A percentile compares a stretch with the other conserved stretches of the same genome.
phyloP scores from a whole-genome alignment of 2,329 filamentous ascomycete genomes.

The Apiospora phragmitis region DNA sequence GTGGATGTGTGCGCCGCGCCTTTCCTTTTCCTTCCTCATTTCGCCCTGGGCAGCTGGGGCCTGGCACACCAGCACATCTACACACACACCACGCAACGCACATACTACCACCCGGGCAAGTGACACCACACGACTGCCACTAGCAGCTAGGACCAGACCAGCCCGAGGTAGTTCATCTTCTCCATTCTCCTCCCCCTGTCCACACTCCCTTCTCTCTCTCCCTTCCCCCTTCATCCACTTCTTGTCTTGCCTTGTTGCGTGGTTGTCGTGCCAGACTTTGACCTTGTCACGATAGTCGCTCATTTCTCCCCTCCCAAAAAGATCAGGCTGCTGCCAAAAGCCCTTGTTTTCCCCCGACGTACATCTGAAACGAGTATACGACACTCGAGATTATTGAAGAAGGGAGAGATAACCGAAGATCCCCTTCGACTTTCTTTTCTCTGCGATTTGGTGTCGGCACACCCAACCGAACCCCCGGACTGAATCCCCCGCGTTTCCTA shows the following conservation, averaged over 20 bases:
- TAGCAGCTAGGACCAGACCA: conserved; percentile 4
- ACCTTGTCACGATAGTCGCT: conserved; percentile 9
- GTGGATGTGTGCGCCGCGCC: not conserved
- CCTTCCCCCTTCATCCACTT: conserved; percentile 10
- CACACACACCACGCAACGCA: not conserved
- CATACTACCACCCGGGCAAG: not conserved
- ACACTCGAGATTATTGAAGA: not conserved
- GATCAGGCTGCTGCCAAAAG: not conserved
- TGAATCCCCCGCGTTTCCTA: conserved; percentile 29
- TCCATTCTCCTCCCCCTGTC: conserved; percentile 11
- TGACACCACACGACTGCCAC: not conserved
- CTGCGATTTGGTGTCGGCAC: not conserved
- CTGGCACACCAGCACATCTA: not conserved
- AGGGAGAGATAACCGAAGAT: not conserved
- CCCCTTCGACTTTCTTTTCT: not conserved
- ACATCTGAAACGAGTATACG: not conserved
- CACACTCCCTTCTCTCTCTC: not conserved
- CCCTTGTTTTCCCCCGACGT: not conserved
- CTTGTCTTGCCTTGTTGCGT: not conserved
- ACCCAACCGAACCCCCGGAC: conserved; percentile 14
- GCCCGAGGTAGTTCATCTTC: conserved; percentile 5
- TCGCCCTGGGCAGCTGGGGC: not conserved
- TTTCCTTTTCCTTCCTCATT: conserved; percentile 4
- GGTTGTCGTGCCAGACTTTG: conserved; percentile 3
- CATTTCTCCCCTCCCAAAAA: not conserved